Conservation (phyloP, 208 protist species). For the Porcisia deanei region DNA sequence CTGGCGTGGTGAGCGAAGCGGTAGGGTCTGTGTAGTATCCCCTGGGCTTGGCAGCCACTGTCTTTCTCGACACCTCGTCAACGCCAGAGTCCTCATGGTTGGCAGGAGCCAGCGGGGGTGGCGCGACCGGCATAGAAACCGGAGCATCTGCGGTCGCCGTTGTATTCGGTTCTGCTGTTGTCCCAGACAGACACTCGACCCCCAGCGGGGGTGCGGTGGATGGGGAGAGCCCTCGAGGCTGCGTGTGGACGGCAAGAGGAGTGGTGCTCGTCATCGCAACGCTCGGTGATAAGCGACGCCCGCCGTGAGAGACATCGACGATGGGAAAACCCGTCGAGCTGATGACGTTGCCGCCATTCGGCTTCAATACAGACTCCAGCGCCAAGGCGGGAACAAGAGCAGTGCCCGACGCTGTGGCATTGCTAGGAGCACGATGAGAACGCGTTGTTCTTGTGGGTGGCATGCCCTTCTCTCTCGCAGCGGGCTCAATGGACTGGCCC, state of each 20-base stretch:
- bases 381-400: conserved; percentile 11
- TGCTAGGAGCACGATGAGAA: background rate
- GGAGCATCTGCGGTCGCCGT: background rate
- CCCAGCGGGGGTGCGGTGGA: conserved; percentile 16
- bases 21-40: background rate
- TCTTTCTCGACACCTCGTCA: conserved; percentile 19
- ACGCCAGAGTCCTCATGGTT: background rate
- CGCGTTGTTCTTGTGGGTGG: conserved; percentile 20
- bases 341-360: background rate
- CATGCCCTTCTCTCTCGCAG: conserved; percentile 5
- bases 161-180: background rate
- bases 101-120: background rate
- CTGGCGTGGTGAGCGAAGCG: background rate
- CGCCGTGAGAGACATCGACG: background rate
- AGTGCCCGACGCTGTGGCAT: background rate
- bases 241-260: background rate
- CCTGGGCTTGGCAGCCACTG: conserved; percentile 20
- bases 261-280: background rate
- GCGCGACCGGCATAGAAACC: background rate
- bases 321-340: background rate
- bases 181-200: background rate
- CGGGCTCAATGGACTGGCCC: background rate
- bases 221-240: conserved; percentile 16
- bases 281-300: background rate
- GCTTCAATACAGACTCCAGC: conserved; percentile 16